Base-by-base conservation (phyloP, 768 basidiomycete species). In the Panellus pusillus region DNA sequence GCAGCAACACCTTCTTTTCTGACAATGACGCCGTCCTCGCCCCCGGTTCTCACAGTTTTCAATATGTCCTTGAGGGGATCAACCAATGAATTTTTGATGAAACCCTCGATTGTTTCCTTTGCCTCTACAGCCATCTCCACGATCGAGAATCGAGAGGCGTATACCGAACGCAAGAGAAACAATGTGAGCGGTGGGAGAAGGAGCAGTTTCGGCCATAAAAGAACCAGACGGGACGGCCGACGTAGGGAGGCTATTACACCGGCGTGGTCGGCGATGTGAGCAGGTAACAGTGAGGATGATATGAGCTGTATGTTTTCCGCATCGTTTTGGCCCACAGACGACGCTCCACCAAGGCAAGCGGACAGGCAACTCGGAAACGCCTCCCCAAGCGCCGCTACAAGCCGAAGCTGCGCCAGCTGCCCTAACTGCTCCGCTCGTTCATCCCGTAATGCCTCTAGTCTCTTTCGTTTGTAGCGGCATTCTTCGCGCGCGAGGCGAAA, bases 11-110 rank as follows among this genome's bases (percentile, higher is more conserved):
- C 92, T 61, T 93, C 89, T 53, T 80, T 80, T 51, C 84, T 83
- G 28, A 98, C 81, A 38, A 98, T 84, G 13, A 86, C 75, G 1
- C 84, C 82, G 15, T 80, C 82, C 37, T 89, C 90, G 19, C 88
- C 84, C 7, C 92, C 91, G 4, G 87, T 79, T 44, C 92, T 77
- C 18, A 99, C 82, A 0, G 96, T 98, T 60, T 84, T 83, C 5
- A 91, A 66, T 11, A 98, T 86, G 8, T 84, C 91, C 44, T 77
- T 78, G n/a, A 96, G 63, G 3, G 96, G 96, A 50, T 93, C 90
- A 44, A 96, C 69, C 11, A 98, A 75, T 89, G 93, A 98, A 44
- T 85, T 87, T 17, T 78, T 73, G 56, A 93, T 71, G 66, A 98
- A 95, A 0, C 86, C 86, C 19, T 74, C 72, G 7, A 81, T 62